Conservation (phyloP, 352 stramenopile species). For the Blastocystis sp. region DNA sequence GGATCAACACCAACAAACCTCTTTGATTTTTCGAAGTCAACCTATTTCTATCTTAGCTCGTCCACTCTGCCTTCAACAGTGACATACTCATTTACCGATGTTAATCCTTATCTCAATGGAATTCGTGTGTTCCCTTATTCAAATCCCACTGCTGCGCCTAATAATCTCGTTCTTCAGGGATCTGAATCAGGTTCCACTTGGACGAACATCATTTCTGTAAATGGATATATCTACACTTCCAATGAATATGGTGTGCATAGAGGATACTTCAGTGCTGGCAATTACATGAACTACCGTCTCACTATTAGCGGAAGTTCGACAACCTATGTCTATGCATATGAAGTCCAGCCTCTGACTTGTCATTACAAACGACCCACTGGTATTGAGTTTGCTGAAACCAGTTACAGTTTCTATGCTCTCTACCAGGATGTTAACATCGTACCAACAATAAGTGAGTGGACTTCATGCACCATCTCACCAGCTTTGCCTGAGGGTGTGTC, state of each 20-base stretch:
- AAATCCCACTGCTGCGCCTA: not conserved
- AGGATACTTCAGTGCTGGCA: not conserved
- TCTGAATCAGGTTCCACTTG: not conserved
- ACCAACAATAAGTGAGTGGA: not conserved
- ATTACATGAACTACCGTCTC: not conserved
- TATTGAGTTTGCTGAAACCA: not conserved
- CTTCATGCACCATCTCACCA: not conserved
- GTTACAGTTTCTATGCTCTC: not conserved
- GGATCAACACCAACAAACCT: not conserved
- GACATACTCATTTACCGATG: not conserved
- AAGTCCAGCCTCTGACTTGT: conserved; percentile 24
- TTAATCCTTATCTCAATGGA: conserved; percentile 12
- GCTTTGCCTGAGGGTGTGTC: not conserved
- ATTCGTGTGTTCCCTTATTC: conserved; percentile 16
- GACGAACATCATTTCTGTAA: not conserved
- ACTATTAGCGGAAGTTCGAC: not conserved
- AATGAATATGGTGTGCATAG: not conserved
- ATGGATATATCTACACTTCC: not conserved
- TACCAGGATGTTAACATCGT: not conserved
- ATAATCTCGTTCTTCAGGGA: not conserved
- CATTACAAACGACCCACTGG: not conserved
- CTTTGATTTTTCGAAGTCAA: conserved; percentile 22
- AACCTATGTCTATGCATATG: not conserved
- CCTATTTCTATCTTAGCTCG: not conserved
- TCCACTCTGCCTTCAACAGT: not conserved